Base-by-base conservation (phyloP, 345 rosid species). In the Reutealis trisperma region DNA sequence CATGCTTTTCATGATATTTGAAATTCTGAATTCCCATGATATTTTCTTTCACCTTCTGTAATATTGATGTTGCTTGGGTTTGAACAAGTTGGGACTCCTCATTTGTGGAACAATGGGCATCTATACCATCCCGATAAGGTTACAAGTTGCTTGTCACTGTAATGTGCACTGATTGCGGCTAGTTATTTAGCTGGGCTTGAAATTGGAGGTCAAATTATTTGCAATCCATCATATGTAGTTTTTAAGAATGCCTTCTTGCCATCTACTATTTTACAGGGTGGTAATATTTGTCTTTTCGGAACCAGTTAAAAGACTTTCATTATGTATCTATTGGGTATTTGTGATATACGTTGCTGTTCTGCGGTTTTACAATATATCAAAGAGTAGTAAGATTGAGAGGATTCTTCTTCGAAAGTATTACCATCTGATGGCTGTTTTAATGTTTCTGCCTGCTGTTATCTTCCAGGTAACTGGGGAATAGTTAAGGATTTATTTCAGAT, bases 401-500 rank as follows among this genome's bases (percentile, higher is more conserved):
- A 96, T 93, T 85, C 97, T 96, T 86, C 99, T 96, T 58, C 89
- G 97, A 62, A 96, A 93, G 73, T 96, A 96, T 80, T 96, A 93
- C 84, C 99, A 96, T 83, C 90, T 96, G 82, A 83, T 92, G 93
- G 99, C 99, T 75, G 99, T 96, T 81, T 82, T 88, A 77, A 90
- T 96, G 97, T 96, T 96, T 86, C 83, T 93, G 75, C 98, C 98
- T 0, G 98, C 99, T 80, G 94, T 92, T 77, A 86, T 96, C 73
- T 93, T 89, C 79, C 98, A 93, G 99, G 99, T 96, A 78, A 88
- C 44, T 69, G 80, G 63, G 65, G 49, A 69, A 66, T 59, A 70
- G 45, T 64, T 52, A 68, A 65, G 27, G 67, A 30, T 60, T 67
- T 7, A 25, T 66, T 76, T 47, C 45, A 32, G 61, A 42, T 66